phyloP scores from a whole-genome alignment of 1,284 basidiomycete genomes.

The Melampsora larici-populina region DNA sequence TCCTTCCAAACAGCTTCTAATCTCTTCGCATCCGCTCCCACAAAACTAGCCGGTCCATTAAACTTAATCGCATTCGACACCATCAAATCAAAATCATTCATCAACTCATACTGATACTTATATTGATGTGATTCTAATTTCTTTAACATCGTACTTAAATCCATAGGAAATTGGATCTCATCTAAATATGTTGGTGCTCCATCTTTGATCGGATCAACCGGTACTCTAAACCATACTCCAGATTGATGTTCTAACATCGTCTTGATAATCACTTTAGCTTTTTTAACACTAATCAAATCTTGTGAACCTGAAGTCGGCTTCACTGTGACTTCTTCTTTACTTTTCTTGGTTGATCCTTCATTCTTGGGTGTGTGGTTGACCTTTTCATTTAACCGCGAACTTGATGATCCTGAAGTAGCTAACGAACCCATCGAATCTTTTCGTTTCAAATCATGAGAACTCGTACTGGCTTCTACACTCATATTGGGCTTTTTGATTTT shows the following conservation, averaged over 20 bases:
- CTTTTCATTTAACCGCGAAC: neutral
- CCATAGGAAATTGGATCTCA: constrained; percentile 91
- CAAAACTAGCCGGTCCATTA: constrained; percentile 76
- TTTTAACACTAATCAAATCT: constrained; percentile 52
- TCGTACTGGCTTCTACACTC: no score
- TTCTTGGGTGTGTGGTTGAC: neutral
- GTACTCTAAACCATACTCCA: constrained; percentile 71
- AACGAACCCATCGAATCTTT: neutral
- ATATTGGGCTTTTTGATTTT: constrained; percentile 33
- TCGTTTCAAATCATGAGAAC: no score
- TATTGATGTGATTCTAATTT: constrained; percentile 70
- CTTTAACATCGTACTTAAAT: constrained; percentile 75
- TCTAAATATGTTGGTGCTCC: constrained; percentile 71
- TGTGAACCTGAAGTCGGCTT: no score
- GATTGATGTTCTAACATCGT: constrained; percentile 66
- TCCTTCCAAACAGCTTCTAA: constrained; percentile 72
- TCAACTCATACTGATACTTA: constrained; percentile 73
- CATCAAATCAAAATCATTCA: constrained; percentile 75
- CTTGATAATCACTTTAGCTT: constrained; percentile 71
- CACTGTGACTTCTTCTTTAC: no score
- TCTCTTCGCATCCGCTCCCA: constrained; percentile 67
- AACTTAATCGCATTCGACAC: constrained; percentile 75
- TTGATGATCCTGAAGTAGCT: neutral
- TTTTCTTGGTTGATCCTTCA: no score
- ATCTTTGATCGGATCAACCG: constrained; percentile 72